Percentiles rank a stretch among this genome's conserved stretches.
These are phyloP conservation scores for Myrica gale DNA, from an alignment of 306 rosid genomes.

Conservation along the genomic window DNA sequence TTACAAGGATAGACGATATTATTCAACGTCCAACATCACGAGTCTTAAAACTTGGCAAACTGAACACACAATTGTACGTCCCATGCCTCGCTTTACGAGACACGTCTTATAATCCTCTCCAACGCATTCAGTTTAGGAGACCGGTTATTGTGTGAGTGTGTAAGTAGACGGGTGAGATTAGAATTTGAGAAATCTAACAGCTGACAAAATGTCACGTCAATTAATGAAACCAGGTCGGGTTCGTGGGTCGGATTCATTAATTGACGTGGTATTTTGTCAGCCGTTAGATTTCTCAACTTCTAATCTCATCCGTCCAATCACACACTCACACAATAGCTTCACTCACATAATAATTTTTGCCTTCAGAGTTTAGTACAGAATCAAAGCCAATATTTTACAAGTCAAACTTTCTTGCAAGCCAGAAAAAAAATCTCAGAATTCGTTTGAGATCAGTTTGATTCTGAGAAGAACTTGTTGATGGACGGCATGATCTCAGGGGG, in stretches of 20 bases:
- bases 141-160: no score
- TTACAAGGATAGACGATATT: neutral
- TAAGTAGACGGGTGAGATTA: no score
- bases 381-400: constrained; percentile 13
- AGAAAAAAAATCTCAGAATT: neutral
- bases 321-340: no score
- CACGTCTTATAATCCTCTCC: neutral
- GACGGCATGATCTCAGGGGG: constrained; percentile 77
- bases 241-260: no score
- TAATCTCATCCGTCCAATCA: no score
- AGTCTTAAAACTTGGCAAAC: neutral
- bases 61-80: neutral
- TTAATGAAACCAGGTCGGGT: no score
- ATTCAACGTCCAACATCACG: neutral
- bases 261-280: no score
- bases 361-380: no score
- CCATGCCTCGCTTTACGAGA: neutral
- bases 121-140: neutral
- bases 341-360: no score
- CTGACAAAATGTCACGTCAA: no score
- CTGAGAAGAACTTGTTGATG: constrained; percentile 84
- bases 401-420: neutral
- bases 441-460: constrained; percentile 44
- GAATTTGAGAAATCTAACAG: no score
- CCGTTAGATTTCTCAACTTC: no score